Evolutionary conservation across 768 basidiomycete genomes (phyloP), one percentile per base, ranked within the genome.

Genomic region (Sporobolomyces roseus): DNA sequence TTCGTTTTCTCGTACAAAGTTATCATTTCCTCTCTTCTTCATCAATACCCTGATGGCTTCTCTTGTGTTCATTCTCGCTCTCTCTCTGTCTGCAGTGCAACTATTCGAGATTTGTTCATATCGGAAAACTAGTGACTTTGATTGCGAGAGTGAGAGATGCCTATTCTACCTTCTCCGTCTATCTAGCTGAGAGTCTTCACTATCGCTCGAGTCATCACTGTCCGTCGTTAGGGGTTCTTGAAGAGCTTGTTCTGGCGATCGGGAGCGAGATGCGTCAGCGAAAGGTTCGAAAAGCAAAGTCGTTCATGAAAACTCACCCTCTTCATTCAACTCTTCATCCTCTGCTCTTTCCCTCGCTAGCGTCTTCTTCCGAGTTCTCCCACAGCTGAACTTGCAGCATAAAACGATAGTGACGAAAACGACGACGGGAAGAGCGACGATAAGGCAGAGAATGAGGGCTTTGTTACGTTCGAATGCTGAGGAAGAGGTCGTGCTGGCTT

Each of bases 341-440:
- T 60, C 58, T 43, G 19, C 13, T 27, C 17, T 32, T 23, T 60
- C 58, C 21, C 30, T 30, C 10, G 6, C 45, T 17, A 60, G 17
- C 25, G 58, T 60, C 21, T 48, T 46, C 32, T 48, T 33, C 30
- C 58, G 29, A 10, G 33, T 16, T 33, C 45, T 43, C 10, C 58
- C 58, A 33, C 58, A 60, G 16, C 43, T 46, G 58, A 60, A 60
- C 25, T 60, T 60, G 58, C 45, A 60, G 23, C 43, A 60, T 4
- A 60, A 25, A 23, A 60, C 58, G 43, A 60, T 60, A 43, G 58
- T 30, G 29, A 60, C 58, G 45, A 60, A 60, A 30, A 60, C 45
- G 45, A 60, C 5, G 45, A 60, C 58, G 43, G 58, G 58, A 27
- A 60, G 30, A 38, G 49, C 32, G 58, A 60, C n/a, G 5, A 29